Conservation (phyloP, 495 filamentous ascomycete genomes). For the Terfezia claveryi region DNA sequence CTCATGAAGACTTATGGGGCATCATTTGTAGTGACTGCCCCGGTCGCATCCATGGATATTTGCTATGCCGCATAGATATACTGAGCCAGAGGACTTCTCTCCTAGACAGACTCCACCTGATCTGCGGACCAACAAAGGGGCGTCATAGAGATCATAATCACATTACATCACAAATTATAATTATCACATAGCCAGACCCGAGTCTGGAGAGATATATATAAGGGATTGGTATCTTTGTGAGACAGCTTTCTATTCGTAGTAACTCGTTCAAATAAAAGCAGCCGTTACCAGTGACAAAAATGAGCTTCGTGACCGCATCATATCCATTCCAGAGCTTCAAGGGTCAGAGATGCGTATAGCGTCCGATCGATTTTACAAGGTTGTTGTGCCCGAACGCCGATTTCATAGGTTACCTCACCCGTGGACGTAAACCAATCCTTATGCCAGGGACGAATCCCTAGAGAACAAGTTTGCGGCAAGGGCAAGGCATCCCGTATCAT, state of each 20-base stretch:
- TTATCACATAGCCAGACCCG: not conserved
- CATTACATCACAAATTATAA: not conserved
- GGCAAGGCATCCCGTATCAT: conserved; percentile 55
- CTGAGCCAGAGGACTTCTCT: conserved; percentile 20
- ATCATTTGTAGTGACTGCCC: not conserved
- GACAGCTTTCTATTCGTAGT: too few relatives aligned
- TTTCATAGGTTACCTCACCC: conserved; percentile 55
- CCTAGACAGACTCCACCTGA: conserved; percentile 19
- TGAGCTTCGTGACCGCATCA: too few relatives aligned
- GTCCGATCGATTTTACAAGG: conserved; percentile 89
- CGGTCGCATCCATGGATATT: not conserved
- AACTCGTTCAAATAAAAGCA: too few relatives aligned
- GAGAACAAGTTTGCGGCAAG: conserved; percentile 53
- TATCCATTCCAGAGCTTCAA: conserved; percentile 28
- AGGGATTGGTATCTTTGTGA: too few relatives aligned
- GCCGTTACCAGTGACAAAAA: too few relatives aligned
- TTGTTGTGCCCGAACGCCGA: conserved; percentile 94
- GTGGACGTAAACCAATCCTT: conserved; percentile 58
- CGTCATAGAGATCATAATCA: not conserved
- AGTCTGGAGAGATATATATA: too few relatives aligned
- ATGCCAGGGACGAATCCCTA: conserved; percentile 41
- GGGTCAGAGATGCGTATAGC: conserved; percentile 95
- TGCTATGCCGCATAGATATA: conserved; percentile 18
- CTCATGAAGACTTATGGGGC: too few relatives aligned
- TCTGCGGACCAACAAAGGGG: conserved; percentile 8